Conservation (phyloP, 2,329 filamentous ascomycete genomes). For the Septoria linicola region DNA sequence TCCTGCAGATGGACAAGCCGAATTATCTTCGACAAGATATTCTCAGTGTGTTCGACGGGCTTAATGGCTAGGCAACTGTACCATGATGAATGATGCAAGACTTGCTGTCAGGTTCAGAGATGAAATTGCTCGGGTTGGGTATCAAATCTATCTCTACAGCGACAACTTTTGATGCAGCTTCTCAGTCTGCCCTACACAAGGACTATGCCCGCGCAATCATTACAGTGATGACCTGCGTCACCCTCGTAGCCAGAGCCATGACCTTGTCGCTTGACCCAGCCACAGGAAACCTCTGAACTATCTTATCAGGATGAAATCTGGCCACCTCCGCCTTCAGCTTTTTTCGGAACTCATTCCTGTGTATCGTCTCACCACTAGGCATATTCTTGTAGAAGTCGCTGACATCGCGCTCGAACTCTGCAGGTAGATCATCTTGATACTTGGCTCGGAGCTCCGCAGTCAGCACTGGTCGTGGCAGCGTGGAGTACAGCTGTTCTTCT, state of each 20-base stretch:
- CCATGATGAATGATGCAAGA: too few relatives aligned
- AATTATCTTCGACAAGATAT: too few relatives aligned
- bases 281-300: conserved; percentile 3
- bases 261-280: neutral
- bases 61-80: too few relatives aligned
- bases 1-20: too few relatives aligned
- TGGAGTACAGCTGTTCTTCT: neutral
- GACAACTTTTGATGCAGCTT: neutral
- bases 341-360: neutral
- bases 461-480: conserved; percentile 5
- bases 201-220: conserved; percentile 6
- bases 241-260: conserved; percentile 3
- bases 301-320: conserved; percentile 9
- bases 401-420: conserved; percentile 7
- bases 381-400: conserved; percentile 11
- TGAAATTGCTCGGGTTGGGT: neutral
- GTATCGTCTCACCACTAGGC: neutral
- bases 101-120: too few relatives aligned
- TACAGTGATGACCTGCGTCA: conserved; percentile 11
- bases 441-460: neutral
- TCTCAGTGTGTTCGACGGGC: too few relatives aligned
- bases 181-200: neutral
- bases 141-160: neutral
- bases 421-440: neutral
- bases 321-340: conserved; percentile 8